Base-by-base conservation (phyloP, 2,329 filamentous ascomycete genomes). In the Berkeleyomyces rouxiae region DNA sequence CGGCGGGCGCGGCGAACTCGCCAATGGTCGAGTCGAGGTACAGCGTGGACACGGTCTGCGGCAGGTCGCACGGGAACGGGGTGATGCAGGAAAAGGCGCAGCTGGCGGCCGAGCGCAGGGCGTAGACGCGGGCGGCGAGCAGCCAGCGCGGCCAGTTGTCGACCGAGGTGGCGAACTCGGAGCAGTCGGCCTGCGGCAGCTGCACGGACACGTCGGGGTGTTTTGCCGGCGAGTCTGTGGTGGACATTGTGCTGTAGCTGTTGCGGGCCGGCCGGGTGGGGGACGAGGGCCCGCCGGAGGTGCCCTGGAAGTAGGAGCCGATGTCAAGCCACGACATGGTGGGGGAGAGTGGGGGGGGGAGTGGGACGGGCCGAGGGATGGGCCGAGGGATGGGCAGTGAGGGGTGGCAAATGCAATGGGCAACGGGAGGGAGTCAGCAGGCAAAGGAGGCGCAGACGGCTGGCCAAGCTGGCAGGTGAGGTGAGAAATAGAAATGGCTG, bases 91-190 rank as follows among this genome's bases (percentile, higher is more conserved):
- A 63, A 68, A 75, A 76, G 63, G 74, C 75, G 39, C 77, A 65
- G 64, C 71, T 74, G 60, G 76, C 74, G 46, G 74, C 76, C 60
- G 74, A 75, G 42, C 76, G 75, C 58, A 77, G 71, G 51, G 75
- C 73, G 59, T 75, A 71, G 55, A 75, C 75, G 13, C 74, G 72
- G 59, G 75, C 75, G 43, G 68, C 69, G 62, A 78, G 70, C 58
- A 72, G 71, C 76, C 75, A 77, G 65, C 76, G 72, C 23, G 75
- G 74, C 62, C 72, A 74, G 53, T 68, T 67, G 64, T 77, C 75
- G 57, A 77, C 72, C 16, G 75, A 74, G 65, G 78, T 78, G 60
- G 73, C 71, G 65, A 78, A 77, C 55, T 73, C 74, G 64, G 68
- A 68, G 60, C 42, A 53, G 58, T 60, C 44, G 23, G 47, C 44